phyloP scores from a whole-genome alignment of 345 rosid genomes.

The Citrus mangshanensis region DNA sequence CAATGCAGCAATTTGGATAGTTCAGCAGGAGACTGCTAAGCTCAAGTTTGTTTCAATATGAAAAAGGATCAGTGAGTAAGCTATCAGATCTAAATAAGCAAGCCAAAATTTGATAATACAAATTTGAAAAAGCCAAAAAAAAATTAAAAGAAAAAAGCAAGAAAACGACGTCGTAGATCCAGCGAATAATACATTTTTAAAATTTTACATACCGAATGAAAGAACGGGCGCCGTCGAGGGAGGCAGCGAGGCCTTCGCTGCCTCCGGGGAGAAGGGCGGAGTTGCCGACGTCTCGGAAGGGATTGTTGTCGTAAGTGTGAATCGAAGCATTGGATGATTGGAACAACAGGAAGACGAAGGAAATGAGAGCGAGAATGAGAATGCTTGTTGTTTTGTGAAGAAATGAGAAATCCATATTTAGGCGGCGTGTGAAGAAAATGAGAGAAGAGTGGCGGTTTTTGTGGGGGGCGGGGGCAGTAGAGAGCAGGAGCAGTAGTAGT shows the following conservation, averaged over 20 bases:
- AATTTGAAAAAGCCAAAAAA: too few species aligned
- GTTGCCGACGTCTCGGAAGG: constrained; percentile 81
- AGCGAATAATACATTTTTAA: background rate
- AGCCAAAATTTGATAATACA: background rate
- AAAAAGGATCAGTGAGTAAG: background rate
- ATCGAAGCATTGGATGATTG: constrained; percentile 45
- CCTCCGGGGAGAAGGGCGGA: constrained; percentile 90
- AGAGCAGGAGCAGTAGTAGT: background rate
- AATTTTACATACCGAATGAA: constrained; percentile 48
- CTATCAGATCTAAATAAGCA: constrained; percentile 7
- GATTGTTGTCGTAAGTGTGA: constrained; percentile 60
- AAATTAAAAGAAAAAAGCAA: background rate
- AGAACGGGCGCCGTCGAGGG: constrained; percentile 30
- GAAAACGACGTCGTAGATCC: background rate
- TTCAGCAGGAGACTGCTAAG: background rate
- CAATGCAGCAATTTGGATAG: background rate
- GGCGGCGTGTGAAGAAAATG: too few species aligned
- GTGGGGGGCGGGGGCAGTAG: background rate
- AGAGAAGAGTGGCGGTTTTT: background rate
- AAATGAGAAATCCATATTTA: constrained; percentile 1
- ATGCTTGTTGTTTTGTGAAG: background rate
- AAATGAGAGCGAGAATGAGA: background rate
- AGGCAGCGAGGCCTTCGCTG: constrained; percentile 82
- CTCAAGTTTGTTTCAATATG: background rate
- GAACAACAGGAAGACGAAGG: background rate